A percentile compares a stretch with the other conserved stretches of the same genome.
These are phyloP conservation scores for Phytophthora capsici DNA, from an alignment of 352 stramenopile species.

Conservation along the genomic window DNA sequence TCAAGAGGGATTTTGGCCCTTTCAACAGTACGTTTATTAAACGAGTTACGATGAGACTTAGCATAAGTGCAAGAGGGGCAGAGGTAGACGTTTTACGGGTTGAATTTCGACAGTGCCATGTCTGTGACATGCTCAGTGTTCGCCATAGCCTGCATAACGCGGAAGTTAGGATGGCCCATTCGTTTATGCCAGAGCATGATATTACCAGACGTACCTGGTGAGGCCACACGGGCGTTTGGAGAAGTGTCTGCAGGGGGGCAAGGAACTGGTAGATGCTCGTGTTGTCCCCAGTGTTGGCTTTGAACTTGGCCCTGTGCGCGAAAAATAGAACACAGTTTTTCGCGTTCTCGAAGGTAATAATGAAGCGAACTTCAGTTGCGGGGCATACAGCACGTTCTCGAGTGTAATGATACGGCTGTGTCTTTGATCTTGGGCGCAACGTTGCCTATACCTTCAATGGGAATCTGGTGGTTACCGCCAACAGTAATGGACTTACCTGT, in stretches of 20 bases:
- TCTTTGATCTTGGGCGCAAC: slow-evolving; percentile 8
- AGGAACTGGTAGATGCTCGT: neutral
- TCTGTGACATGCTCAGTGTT: neutral
- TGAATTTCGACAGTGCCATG: neutral
- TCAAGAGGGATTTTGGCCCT: no score
- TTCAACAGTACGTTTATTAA: neutral
- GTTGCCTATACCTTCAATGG: slow-evolving; percentile 7
- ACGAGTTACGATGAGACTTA: neutral
- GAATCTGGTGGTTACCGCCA: slow-evolving; percentile 13
- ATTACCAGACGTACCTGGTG: neutral
- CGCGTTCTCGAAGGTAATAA: slow-evolving; percentile 23
- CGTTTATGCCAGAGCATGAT: neutral
- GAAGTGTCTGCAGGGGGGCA: no score
- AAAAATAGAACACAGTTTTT: slow-evolving; percentile 19
- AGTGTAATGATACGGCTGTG: no score
- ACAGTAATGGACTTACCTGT: slow-evolving; percentile 16
- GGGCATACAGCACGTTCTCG: slow-evolving; percentile 7
- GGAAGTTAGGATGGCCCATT: slow-evolving; percentile 1
- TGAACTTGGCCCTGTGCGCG: neutral
- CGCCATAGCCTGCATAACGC: slow-evolving; percentile 2
- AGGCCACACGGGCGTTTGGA: neutral
- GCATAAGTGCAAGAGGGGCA: neutral
- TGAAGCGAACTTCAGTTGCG: slow-evolving; percentile 11
- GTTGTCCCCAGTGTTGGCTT: neutral
- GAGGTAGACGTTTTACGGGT: neutral